These are phyloP conservation scores for Corymbia calophylla DNA, from an alignment of 441 rosid genomes.

Conservation along the genomic window DNA sequence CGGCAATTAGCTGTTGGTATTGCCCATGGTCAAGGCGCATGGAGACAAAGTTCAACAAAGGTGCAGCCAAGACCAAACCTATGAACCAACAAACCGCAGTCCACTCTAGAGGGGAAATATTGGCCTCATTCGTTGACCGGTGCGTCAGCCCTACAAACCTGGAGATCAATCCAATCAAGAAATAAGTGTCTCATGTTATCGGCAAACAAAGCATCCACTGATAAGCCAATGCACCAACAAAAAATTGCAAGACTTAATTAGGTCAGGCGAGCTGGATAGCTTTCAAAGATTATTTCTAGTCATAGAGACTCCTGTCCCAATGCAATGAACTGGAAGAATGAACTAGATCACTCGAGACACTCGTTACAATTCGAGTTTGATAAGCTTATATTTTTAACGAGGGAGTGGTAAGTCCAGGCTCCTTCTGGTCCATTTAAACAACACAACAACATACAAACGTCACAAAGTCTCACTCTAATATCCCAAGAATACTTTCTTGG, in stretches of 20 bases:
- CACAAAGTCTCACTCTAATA: neutral
- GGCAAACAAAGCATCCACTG: neutral
- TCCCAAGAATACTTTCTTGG: neutral
- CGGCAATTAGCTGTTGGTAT: conserved; percentile 27
- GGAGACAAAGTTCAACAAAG: conserved; percentile 23
- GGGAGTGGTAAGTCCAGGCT: neutral
- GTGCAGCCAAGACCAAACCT: conserved; percentile 34
- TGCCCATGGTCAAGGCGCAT: conserved; percentile 33
- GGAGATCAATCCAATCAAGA: neutral
- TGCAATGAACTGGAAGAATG: neutral
- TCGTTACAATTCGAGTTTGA: neutral
- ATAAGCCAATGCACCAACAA: neutral
- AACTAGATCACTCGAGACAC: neutral
- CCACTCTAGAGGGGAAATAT: conserved; percentile 50
- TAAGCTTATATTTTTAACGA: neutral
- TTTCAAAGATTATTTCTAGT: neutral
- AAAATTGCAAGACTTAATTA: neutral
- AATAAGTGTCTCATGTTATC: neutral
- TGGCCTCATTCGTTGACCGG: conserved; percentile 10
- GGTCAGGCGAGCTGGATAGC: neutral
- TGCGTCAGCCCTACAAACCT: conserved; percentile 34
- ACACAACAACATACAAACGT: neutral
- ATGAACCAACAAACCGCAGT: conserved; percentile 51
- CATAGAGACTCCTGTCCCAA: neutral
- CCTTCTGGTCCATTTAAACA: neutral